Base-by-base conservation (phyloP, 768 basidiomycete genomes). In the Coprinopsis marcescibilis region DNA sequence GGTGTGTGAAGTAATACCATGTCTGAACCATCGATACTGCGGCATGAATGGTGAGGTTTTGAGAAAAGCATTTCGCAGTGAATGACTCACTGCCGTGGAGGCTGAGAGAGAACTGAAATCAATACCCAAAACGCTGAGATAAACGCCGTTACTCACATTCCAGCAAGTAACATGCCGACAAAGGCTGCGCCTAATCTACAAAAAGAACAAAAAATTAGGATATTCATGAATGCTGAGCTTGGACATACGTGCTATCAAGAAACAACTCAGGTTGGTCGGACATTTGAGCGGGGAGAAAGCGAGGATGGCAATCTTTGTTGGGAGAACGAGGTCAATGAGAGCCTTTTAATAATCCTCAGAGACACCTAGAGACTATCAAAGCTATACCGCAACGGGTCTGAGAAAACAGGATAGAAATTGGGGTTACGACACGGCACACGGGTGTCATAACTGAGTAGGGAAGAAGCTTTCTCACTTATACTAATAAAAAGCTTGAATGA, bases 21-120 rank as follows among this genome's bases (percentile, higher is more conserved):
- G 70, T 67, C 57, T 82, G 80, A 23, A 80, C 60, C 32, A 66
- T 65, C 5, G 76, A 75, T n/a, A 80, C 80, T 82, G 35, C 26
- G 5, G 15, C 11, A 6, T 23, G 20, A 20, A 26, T 43, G 10
- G 8, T 10, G 43, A 43, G 45, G 34, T 29, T 35, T 35, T 35
- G 43, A 25, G 24, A 21, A 1, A 7, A 11, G 14, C 17, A 24
- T 15, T 2, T 4, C 25, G 13, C 29, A 25, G 43, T 23, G 33
- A 43, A 23, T 1, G 15, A 56, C 64, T 8, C 46, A 78, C 78
- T 71, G 62, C 77, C 78, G 40, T 75, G 71, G 11, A 80, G 58
- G 5, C 79, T 80, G 54, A 17, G 26, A 12, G 24, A 14, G 15
- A 32, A 23, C 14, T 23, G 33, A 23, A 30, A 43, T 46, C 42